Conservation (phyloP, 352 stramenopile genomes). For the Phytophthora chlamydospora region DNA sequence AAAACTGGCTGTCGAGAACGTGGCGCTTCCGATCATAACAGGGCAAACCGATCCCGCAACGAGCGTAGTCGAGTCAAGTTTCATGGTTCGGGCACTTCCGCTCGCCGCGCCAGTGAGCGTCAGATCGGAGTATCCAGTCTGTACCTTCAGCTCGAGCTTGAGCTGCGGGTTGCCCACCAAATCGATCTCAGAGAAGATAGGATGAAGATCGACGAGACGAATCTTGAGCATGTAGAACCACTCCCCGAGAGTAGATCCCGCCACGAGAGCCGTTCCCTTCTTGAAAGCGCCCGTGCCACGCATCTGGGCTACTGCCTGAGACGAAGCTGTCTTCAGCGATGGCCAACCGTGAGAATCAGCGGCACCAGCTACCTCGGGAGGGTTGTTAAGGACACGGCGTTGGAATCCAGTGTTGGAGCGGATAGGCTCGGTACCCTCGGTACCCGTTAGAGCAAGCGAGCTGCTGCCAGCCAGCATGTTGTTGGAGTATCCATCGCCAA, state of each 20-base stretch:
- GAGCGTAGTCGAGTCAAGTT: background rate
- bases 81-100: background rate
- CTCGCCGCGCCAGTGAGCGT: background rate
- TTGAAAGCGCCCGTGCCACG: background rate
- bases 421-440: no score
- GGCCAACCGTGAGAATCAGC: background rate
- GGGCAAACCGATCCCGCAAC: background rate
- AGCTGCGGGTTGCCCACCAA: background rate
- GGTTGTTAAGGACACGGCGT: background rate
- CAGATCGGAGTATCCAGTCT: background rate
- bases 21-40: background rate
- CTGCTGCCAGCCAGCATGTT: no score
- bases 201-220: background rate
- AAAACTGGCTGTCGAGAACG: no score
- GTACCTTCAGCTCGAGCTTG: slow-evolving; percentile 1
- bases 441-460: no score
- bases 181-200: background rate
- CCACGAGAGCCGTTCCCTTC: background rate
- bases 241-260: background rate
- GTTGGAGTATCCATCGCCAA: no score
- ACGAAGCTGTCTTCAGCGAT: background rate
- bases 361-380: background rate
- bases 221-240: slow-evolving; percentile 4
- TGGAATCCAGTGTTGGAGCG: no score
- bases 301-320: background rate